phyloP scores from a whole-genome alignment of 345 rosid species.

The Lepidium didymum region DNA sequence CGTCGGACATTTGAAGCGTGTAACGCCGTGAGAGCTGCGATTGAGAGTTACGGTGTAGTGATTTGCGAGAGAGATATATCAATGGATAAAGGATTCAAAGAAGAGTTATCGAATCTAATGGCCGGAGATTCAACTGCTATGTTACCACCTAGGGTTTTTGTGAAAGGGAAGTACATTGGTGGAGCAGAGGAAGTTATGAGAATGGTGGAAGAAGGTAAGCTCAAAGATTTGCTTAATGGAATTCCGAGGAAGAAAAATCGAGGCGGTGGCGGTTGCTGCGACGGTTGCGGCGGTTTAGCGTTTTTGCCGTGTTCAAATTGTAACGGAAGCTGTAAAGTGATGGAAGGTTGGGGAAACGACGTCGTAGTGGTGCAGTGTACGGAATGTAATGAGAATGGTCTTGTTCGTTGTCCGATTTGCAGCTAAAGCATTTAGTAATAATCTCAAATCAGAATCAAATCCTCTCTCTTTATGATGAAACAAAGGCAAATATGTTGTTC shows the following conservation, averaged over 20 bases:
- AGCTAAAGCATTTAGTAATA: neutral
- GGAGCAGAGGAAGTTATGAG: slow-evolving; percentile 72
- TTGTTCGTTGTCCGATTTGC: slow-evolving; percentile 75
- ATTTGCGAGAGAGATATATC: slow-evolving; percentile 72
- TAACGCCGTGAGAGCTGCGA: slow-evolving; percentile 52
- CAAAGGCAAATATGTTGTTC: neutral
- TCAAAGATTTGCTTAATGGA: slow-evolving; percentile 45
- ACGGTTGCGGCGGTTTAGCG: slow-evolving; percentile 56
- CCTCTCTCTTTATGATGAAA: neutral
- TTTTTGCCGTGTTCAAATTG: slow-evolving; percentile 69
- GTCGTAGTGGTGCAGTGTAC: slow-evolving; percentile 40
- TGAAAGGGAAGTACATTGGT: slow-evolving; percentile 73
- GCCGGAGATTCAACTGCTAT: slow-evolving; percentile 21
- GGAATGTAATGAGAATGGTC: slow-evolving; percentile 90
- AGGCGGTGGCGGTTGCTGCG: slow-evolving; percentile 33
- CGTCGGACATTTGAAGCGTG: slow-evolving; percentile 83
- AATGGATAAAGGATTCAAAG: slow-evolving; percentile 68
- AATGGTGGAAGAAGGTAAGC: slow-evolving; percentile 61
- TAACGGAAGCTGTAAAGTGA: slow-evolving; percentile 73
- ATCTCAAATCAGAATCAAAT: neutral
- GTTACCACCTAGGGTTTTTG: slow-evolving; percentile 62
- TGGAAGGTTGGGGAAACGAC: slow-evolving; percentile 30
- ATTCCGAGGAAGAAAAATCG: slow-evolving; percentile 41
- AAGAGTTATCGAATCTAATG: slow-evolving; percentile 47
- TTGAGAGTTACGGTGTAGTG: slow-evolving; percentile 46